phyloP scores from a whole-genome alignment of 768 basidiomycete species.

The Xerocomellus dryophilus region DNA sequence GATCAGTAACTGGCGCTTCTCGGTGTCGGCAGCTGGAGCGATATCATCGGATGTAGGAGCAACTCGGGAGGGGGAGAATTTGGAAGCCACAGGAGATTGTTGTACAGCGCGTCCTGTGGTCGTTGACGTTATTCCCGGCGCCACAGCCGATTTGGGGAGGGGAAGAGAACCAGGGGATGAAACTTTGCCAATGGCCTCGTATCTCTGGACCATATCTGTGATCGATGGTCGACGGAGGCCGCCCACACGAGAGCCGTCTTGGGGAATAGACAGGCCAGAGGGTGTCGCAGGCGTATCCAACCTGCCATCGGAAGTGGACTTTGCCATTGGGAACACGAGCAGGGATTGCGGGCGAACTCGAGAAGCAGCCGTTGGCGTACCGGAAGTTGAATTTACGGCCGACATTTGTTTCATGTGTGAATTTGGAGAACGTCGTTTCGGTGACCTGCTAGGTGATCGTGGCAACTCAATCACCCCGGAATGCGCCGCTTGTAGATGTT shows the following conservation, averaged over 20 bases:
- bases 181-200: constrained; percentile 58
- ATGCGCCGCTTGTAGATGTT: constrained; percentile 21
- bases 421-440: constrained; percentile 26
- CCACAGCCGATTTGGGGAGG: constrained; percentile 28
- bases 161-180: constrained; percentile 31
- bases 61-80: constrained; percentile 24
- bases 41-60: constrained; percentile 8
- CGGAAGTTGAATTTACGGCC: constrained; percentile 19
- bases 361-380: constrained; percentile 32
- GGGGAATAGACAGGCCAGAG: constrained; percentile 45
- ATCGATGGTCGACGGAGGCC: constrained; percentile 67
- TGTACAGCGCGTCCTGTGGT: constrained; percentile 21
- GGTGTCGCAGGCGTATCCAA: constrained; percentile 32
- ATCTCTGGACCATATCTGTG: constrained; percentile 81
- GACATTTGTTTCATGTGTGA: constrained; percentile 34
- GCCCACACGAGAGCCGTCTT: constrained; percentile 41
- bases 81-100: constrained; percentile 23
- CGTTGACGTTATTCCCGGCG: constrained; percentile 11
- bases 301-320: constrained; percentile 41
- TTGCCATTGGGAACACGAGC: constrained; percentile 58
- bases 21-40: constrained; percentile 12
- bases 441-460: constrained; percentile 31
- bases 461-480: constrained; percentile 16
- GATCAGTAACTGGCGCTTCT: constrained; percentile 19
- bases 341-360: constrained; percentile 80